Conservation (phyloP, 1,284 basidiomycete species). For the Spongiforma sp. region DNA sequence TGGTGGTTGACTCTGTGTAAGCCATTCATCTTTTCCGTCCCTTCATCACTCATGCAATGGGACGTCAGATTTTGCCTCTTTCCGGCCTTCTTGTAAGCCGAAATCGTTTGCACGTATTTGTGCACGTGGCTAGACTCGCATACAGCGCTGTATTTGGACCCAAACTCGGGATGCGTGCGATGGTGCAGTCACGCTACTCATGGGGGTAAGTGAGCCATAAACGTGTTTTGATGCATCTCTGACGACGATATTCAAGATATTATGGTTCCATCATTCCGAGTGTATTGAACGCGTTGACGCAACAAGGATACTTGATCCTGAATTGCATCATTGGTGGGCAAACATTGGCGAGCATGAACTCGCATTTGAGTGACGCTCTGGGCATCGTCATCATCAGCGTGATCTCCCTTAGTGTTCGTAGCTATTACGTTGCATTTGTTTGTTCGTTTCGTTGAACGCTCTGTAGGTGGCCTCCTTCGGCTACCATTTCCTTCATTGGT, state of each 20-base stretch:
- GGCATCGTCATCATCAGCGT: slow-evolving; percentile 83
- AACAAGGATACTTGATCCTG: slow-evolving; percentile 74
- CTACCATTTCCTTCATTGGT: slow-evolving; percentile 67
- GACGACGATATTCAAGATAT: slow-evolving; percentile 47
- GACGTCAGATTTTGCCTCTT: slow-evolving; percentile 35
- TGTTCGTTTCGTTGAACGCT: slow-evolving; percentile 9
- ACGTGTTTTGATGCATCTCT: background rate
- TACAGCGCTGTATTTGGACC: slow-evolving; percentile 62
- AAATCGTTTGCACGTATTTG: background rate
- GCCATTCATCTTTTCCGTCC: slow-evolving; percentile 17
- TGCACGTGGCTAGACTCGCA: slow-evolving; percentile 8
- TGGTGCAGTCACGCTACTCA: slow-evolving; percentile 65
- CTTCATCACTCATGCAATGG: background rate
- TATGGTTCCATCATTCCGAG: slow-evolving; percentile 68
- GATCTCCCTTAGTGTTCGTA: slow-evolving; percentile 63
- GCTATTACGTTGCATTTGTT: background rate
- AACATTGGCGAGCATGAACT: slow-evolving; percentile 65
- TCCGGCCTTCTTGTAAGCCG: slow-evolving; percentile 63
- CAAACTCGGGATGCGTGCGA: slow-evolving; percentile 63
- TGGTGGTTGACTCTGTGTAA: slow-evolving; percentile 61
- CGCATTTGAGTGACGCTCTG: slow-evolving; percentile 52
- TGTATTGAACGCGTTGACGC: slow-evolving; percentile 64
- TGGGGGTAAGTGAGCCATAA: slow-evolving; percentile 45
- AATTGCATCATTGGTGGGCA: slow-evolving; percentile 81
- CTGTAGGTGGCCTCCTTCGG: slow-evolving; percentile 59